These are phyloP conservation scores for Aegilops longissima DNA, from an alignment of 176 grass and related monocot genomes.

Conservation along the genomic window DNA sequence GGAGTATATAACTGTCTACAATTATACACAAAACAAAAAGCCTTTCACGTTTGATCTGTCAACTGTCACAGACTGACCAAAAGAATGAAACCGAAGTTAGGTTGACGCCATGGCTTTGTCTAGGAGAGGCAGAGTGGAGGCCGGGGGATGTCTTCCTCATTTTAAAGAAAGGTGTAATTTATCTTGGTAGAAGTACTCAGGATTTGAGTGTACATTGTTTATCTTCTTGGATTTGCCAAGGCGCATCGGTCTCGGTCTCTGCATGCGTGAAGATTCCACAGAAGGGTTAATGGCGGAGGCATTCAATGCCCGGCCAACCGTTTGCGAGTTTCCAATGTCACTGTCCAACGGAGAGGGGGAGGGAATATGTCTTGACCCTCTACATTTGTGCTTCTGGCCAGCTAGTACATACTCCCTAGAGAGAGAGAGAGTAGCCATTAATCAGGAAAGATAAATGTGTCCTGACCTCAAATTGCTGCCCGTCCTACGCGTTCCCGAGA, in stretches of 20 bases:
- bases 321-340: conserved; percentile 56
- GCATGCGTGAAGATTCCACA: conserved; percentile 38
- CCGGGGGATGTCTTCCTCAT: too few species aligned
- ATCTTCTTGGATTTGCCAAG: not conserved
- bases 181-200: too few species aligned
- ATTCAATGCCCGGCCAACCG: conserved; percentile 58
- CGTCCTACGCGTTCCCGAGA: conserved; percentile 44
- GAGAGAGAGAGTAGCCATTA: conserved; percentile 30
- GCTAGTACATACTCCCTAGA: conserved; percentile 54
- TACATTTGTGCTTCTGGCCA: conserved; percentile 44
- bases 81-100: not conserved
- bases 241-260: not conserved
- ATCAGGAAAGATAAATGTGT: conserved; percentile 51
- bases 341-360: not conserved
- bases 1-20: too few species aligned
- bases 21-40: not conserved
- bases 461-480: conserved; percentile 64
- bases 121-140: too few species aligned
- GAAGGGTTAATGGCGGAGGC: conserved; percentile 19
- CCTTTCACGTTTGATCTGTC: not conserved
- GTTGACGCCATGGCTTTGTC: not conserved
- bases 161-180: too few species aligned
- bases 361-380: conserved; percentile 63
- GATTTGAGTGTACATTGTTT: too few species aligned
- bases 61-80: not conserved